Conservation (phyloP, 257 asterid species). For the Leptodermis oblonga region DNA sequence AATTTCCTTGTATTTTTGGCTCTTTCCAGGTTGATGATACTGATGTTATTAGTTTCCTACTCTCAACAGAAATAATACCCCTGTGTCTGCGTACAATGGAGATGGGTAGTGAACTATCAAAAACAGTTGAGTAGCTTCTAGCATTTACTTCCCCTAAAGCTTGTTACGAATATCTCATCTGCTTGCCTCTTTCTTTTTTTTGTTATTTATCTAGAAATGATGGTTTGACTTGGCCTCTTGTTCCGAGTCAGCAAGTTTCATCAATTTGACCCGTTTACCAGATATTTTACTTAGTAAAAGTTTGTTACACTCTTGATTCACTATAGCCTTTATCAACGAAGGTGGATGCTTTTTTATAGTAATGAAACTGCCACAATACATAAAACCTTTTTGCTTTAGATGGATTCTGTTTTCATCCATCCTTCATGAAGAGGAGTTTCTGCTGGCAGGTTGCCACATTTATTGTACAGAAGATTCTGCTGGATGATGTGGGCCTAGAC, state of each 20-base stretch:
- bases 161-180: not conserved
- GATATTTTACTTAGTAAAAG: too few relatives aligned
- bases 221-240: not conserved
- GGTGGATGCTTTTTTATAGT: not conserved
- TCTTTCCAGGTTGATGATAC: constrained; percentile 80
- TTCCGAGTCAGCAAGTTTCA: not conserved
- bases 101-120: constrained; percentile 92
- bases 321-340: not conserved
- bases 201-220: not conserved
- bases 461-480: constrained; percentile 89
- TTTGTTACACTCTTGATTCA: not conserved
- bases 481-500: constrained; percentile 90
- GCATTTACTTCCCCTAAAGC: not conserved
- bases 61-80: constrained; percentile 91
- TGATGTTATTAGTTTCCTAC: constrained; percentile 84
- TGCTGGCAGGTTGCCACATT: constrained; percentile 88
- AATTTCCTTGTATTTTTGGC: constrained; percentile 1
- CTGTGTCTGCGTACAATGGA: constrained; percentile 95
- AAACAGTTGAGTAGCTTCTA: constrained; percentile 64
- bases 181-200: not conserved
- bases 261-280: not conserved
- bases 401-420: not conserved
- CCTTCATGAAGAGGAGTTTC: constrained; percentile 13
- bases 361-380: not conserved
- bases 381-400: not conserved